A percentile compares a stretch with the other conserved stretches of the same genome.
Evolutionary conservation across 2,329 filamentous ascomycete genomes (phyloP).

Genomic region (Proliferodiscus dingleyae): DNA sequence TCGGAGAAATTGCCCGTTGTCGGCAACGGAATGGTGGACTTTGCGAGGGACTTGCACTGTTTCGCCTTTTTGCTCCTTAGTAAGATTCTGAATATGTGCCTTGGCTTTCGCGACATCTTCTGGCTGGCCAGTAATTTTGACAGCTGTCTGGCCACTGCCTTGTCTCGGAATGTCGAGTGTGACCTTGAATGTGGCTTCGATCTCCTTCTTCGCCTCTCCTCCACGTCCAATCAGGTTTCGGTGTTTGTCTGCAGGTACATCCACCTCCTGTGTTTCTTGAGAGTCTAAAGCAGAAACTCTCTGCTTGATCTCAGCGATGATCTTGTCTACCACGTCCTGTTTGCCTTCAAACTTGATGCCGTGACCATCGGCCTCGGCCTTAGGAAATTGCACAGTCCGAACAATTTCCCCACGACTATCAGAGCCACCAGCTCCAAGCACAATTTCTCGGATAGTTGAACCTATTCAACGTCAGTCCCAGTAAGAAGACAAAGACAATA

Average conservation of each 20-base stretch:
- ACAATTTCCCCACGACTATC: conserved; percentile 79
- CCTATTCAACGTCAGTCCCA: conserved; percentile 45
- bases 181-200: conserved; percentile 83
- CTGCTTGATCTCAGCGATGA: conserved; percentile 73
- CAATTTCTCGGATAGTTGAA: conserved; percentile 78
- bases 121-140: conserved; percentile 79
- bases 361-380: conserved; percentile 76
- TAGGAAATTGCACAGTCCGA: conserved; percentile 91
- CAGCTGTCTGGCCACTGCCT: conserved; percentile 73
- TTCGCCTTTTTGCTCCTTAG: conserved; percentile 85
- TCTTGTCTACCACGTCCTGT: conserved; percentile 79
- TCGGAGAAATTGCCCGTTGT: conserved; percentile 92
- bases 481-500: not conserved
- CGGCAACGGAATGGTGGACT: conserved; percentile 78
- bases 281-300: conserved; percentile 81
- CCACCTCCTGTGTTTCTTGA: conserved; percentile 71
- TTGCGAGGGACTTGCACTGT: conserved; percentile 78
- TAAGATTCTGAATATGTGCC: conserved; percentile 70
- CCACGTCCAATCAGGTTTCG: conserved; percentile 85
- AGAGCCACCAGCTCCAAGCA: conserved; percentile 82
- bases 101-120: conserved; percentile 80
- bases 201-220: conserved; percentile 76
- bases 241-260: conserved; percentile 87
- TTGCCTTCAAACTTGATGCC: conserved; percentile 86
- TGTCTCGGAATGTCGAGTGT: conserved; percentile 88